Evolutionary conservation across 257 asterid species (phyloP).

Genomic region (Jacaranda mimosifolia): DNA sequence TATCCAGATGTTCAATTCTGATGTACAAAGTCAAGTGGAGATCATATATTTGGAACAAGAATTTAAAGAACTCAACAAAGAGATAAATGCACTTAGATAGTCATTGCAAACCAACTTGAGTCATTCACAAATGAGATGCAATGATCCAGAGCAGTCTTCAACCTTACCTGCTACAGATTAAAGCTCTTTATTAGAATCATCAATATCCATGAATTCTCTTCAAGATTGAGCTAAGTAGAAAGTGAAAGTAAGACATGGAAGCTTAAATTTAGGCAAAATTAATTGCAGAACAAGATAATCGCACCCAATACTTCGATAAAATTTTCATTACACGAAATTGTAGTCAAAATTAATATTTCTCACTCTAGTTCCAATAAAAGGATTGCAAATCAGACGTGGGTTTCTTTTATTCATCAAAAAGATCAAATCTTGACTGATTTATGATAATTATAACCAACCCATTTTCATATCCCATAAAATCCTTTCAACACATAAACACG

Average conservation of each 20-base stretch:
- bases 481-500: not conserved
- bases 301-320: not conserved
- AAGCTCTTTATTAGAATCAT: constrained; percentile 14
- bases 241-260: not conserved
- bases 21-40: constrained; percentile 4
- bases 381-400: not conserved
- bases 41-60: not conserved
- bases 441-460: not conserved
- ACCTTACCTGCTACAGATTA: constrained; percentile 18
- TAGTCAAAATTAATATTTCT: not conserved
- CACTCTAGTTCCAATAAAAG: not conserved
- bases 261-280: not conserved
- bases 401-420: not conserved
- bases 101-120: not conserved
- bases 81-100: not conserved
- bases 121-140: constrained; percentile 11
- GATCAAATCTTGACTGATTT: not conserved
- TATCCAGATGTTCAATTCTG: constrained; percentile 26
- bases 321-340: not conserved
- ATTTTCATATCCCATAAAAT: not conserved
- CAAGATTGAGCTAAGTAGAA: constrained; percentile 11
- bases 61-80: not conserved
- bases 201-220: not conserved
- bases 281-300: not conserved
- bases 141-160: constrained; percentile 2